Evolutionary conservation across 208 protist genomes (phyloP).

Genomic region (Wallacemonas sp.): DNA sequence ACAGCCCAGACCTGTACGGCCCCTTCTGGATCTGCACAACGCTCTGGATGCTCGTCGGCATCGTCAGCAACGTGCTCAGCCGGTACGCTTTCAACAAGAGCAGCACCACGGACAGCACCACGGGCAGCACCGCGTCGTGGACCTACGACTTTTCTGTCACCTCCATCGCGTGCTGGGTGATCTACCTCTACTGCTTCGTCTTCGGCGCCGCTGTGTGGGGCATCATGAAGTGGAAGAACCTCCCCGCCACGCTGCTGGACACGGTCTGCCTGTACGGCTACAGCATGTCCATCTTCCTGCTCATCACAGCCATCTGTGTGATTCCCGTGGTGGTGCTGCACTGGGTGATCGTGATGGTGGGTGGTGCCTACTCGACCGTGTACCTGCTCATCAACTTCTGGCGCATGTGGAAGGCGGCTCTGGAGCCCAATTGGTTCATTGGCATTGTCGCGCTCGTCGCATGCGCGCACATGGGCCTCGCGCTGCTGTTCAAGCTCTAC

Average conservation of each 20-base stretch:
- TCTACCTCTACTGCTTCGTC: conserved; percentile 89
- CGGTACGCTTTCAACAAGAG: conserved; percentile 3
- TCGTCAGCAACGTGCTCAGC: conserved; percentile 51
- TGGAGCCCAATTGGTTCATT: conserved; percentile 69
- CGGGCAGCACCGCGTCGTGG: conserved; percentile 35
- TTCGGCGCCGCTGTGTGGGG: conserved; percentile 75
- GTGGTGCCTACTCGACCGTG: conserved; percentile 67
- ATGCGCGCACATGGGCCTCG: conserved; percentile 69
- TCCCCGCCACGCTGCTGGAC: conserved; percentile 69
- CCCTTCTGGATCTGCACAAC: conserved; percentile 92
- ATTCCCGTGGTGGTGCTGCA: conserved; percentile 65
- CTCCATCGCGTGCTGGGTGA: conserved; percentile 69
- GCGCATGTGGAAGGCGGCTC: conserved; percentile 71
- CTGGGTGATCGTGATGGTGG: conserved; percentile 73
- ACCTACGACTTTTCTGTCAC: conserved; percentile 77
- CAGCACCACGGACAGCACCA: conserved; percentile 2
- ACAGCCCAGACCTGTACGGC: conserved; percentile 86
- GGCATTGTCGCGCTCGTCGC: conserved; percentile 60
- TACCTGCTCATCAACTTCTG: conserved; percentile 85
- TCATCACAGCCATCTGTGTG: conserved; percentile 74
- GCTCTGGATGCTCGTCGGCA: conserved; percentile 85
- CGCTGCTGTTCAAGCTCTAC: conserved; percentile 88
- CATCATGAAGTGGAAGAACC: conserved; percentile 84
- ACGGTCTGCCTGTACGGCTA: conserved; percentile 89
- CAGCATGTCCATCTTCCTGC: conserved; percentile 87